Base-by-base conservation (phyloP, 208 protist species). In the Acanthamoeba triangularis region DNA sequence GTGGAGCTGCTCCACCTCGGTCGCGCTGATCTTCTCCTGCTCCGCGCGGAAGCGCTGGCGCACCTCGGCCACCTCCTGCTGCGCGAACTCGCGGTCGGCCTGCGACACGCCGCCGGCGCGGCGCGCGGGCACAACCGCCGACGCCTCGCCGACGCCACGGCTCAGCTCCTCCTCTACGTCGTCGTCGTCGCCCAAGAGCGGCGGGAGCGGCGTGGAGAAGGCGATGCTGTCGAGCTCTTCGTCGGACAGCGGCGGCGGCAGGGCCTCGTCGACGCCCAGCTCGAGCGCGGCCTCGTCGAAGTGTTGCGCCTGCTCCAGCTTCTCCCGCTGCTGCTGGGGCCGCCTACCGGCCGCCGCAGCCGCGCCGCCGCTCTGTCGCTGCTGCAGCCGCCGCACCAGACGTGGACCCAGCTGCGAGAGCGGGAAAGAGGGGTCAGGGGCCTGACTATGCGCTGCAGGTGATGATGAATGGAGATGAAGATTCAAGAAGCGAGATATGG, bases 191-290 rank as follows among this genome's bases (percentile, higher is more conserved):
- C 30, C 25, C n/a, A 74, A 74, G 14, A 56, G 52, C 52, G 5
- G 16, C 65, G 65, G 65, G 8, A 74, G 65, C 65, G 25, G 65
- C 65, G 23, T n/a, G 30, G 65, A 35, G 30, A 37, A 74, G 65
- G n/a, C 30, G 65, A 74, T n/a, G 65, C 65, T 74, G 20, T 74
- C 65, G n/a, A 74, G 65, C 65, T 74, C 65, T 6, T 74, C 65
- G 0, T 74, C 20, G n/a, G 65, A 74, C 14, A 74, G 65, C 65
- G 65, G 65, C 25, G 65, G 65, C 25, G 65, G 65, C 65, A 74
- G 65, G 0, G 65, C 25, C 8, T n/a, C 65, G 65, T 74, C 65
- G 65, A 41, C 37, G 37, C 3, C 37, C 37, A 74, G 65, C 20
- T 74, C 65, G 65, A 30, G 20, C 65, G 30, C 30, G 25, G 11